Evolutionary conservation across 306 rosid genomes (phyloP).

Genomic region (Rubus parviflorus): DNA sequence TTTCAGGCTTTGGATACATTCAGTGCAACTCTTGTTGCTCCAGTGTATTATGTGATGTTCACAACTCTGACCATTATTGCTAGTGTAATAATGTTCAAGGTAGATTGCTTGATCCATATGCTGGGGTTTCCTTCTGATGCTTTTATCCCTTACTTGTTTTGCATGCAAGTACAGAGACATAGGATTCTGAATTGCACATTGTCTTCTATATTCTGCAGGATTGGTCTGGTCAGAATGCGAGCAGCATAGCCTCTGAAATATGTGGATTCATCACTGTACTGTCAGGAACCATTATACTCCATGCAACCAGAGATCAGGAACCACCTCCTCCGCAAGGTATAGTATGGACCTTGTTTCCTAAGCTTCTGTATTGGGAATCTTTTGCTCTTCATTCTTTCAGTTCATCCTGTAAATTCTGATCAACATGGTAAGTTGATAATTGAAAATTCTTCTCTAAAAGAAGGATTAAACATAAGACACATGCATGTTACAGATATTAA

Average conservation of each 20-base stretch:
- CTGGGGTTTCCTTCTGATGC: slow-evolving; percentile 18
- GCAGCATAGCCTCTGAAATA: slow-evolving; percentile 82
- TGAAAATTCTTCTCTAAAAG: background rate
- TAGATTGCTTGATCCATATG: slow-evolving; percentile 26
- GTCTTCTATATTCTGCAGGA: slow-evolving; percentile 52
- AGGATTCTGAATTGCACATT: slow-evolving; percentile 15
- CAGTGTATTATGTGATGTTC: slow-evolving; percentile 91
- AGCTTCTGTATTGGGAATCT: background rate
- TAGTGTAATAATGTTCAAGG: slow-evolving; percentile 92
- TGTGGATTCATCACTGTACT: slow-evolving; percentile 93
- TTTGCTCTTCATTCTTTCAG: background rate
- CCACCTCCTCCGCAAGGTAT: slow-evolving; percentile 66
- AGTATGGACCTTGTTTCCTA: background rate
- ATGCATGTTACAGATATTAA: background rate
- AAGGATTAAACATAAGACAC: background rate
- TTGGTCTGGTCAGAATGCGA: slow-evolving; percentile 83
- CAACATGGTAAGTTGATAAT: background rate
- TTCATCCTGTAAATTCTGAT: background rate
- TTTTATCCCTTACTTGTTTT: background rate
- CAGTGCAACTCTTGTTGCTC: slow-evolving; percentile 78
- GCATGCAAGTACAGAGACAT: background rate
- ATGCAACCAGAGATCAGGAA: slow-evolving; percentile 75
- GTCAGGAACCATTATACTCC: slow-evolving; percentile 87
- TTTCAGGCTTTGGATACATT: slow-evolving; percentile 91
- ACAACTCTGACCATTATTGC: slow-evolving; percentile 87